Evolutionary conservation across 306 rosid genomes (phyloP).

Genomic region (Benincasa hispida): DNA sequence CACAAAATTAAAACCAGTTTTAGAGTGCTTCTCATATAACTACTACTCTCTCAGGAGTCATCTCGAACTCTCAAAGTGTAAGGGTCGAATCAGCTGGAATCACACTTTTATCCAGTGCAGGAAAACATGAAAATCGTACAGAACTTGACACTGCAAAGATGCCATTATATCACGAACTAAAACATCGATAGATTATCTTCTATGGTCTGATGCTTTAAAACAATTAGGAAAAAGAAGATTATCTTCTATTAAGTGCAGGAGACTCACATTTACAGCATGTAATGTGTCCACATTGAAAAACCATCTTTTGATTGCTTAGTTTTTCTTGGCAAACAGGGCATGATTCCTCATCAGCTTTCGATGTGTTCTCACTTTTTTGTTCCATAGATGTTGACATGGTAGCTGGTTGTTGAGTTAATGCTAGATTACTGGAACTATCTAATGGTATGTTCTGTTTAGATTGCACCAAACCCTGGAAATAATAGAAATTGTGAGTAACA

Average conservation of each 20-base stretch:
- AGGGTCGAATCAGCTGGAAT: not conserved
- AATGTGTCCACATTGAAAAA: constrained; percentile 89
- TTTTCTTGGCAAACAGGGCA: constrained; percentile 91
- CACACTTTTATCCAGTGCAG: not conserved
- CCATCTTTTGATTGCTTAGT: constrained; percentile 72
- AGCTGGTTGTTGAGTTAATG: constrained; percentile 31
- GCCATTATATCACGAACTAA: not conserved
- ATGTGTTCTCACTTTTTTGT: constrained; percentile 25
- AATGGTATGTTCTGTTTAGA: constrained; percentile 46
- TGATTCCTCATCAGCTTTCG: constrained; percentile 50
- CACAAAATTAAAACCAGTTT: not conserved
- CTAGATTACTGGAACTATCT: constrained; percentile 28
- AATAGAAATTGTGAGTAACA: constrained; percentile 13
- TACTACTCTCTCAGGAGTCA: not conserved
- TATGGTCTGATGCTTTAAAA: no score
- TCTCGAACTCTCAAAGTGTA: not conserved
- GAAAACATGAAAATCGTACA: not conserved
- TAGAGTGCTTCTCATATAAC: not conserved
- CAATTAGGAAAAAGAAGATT: no score
- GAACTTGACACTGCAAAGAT: not conserved
- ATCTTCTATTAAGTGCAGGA: not conserved
- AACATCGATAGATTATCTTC: not conserved
- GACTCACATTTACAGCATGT: constrained; percentile 85
- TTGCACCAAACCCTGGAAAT: constrained; percentile 62
- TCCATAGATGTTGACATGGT: constrained; percentile 19